These are phyloP conservation scores for Boletales sp. DNA, from an alignment of 768 basidiomycete genomes.

Conservation along the genomic window DNA sequence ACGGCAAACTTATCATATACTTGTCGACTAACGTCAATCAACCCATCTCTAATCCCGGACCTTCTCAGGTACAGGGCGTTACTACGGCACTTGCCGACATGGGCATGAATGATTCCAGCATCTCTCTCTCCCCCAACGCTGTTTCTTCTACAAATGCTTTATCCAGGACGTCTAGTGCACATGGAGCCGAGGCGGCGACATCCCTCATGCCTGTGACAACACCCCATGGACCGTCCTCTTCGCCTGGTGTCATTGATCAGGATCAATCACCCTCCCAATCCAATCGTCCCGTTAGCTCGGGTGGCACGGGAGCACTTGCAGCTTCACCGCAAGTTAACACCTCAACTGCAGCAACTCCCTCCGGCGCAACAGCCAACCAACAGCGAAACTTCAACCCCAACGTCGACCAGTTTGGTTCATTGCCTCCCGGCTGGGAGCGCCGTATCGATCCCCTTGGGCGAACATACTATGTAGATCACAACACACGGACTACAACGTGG, in stretches of 20 bases:
- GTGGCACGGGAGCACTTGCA: constrained; percentile 19
- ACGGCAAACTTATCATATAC: constrained; percentile 96
- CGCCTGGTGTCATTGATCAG: constrained; percentile 27
- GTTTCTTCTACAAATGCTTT: constrained; percentile 38
- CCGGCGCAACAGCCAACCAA: constrained; percentile 40
- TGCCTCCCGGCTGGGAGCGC: constrained; percentile 94
- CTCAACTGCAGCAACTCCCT: constrained; percentile 28
- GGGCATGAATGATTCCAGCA: constrained; percentile 55
- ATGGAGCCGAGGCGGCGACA: constrained; percentile 51
- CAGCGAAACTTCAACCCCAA: constrained; percentile 91
- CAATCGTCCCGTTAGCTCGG: constrained; percentile 37
- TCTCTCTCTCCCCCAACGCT: constrained; percentile 53
- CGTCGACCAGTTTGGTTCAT: constrained; percentile 88
- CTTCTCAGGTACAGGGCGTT: constrained; percentile 62
- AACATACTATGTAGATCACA: constrained; percentile 99
- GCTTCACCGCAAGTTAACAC: constrained; percentile 19
- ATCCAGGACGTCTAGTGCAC: constrained; percentile 66
- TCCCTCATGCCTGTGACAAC: constrained; percentile 42
- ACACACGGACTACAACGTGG: constrained; percentile 97
- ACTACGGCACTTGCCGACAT: constrained; percentile 59
- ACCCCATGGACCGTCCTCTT: constrained; percentile 25
- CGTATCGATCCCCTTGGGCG: constrained; percentile 94
- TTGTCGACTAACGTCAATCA: constrained; percentile 87
- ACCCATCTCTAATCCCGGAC: constrained; percentile 82
- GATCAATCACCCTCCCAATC: constrained; percentile 26